A percentile compares a stretch with the other conserved stretches of the same genome.
These are phyloP conservation scores for Fonsecaea nubica DNA, from an alignment of 2,329 filamentous ascomycete genomes.

Conservation along the genomic window DNA sequence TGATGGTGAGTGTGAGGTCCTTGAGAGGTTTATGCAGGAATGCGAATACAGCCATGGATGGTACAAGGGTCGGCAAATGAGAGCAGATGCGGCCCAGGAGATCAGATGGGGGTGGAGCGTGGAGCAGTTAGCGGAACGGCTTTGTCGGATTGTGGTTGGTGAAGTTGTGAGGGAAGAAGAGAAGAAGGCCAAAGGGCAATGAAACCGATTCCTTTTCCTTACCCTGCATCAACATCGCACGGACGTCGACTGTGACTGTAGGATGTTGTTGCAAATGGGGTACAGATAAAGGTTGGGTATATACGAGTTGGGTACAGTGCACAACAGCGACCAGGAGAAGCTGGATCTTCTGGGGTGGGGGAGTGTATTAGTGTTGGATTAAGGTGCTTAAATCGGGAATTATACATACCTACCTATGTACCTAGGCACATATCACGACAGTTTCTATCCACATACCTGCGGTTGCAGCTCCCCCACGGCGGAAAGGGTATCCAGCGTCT, in stretches of 20 bases:
- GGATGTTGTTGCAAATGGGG: neutral
- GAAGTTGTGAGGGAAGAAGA: constrained; percentile 54
- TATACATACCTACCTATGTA: too few relatives aligned
- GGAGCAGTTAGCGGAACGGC: constrained; percentile 51
- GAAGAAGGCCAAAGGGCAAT: constrained; percentile 37
- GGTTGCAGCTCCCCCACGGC: too few relatives aligned
- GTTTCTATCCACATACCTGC: too few relatives aligned
- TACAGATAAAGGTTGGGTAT: too few relatives aligned
- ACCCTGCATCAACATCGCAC: neutral
- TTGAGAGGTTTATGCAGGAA: constrained; percentile 43
- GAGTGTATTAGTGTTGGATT: too few relatives aligned
- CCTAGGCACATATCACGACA: too few relatives aligned
- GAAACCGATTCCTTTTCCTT: too few relatives aligned
- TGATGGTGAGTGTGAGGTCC: constrained; percentile 32
- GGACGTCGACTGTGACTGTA: neutral
- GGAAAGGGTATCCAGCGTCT: too few relatives aligned
- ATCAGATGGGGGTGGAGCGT: constrained; percentile 51
- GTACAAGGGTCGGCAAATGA: constrained; percentile 14
- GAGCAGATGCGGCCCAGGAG: neutral
- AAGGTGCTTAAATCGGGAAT: too few relatives aligned
- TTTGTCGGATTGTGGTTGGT: constrained; percentile 56
- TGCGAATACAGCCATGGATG: constrained; percentile 33
- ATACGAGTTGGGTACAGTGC: too few relatives aligned
- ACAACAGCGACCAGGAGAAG: too few relatives aligned
- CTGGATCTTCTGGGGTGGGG: too few relatives aligned